phyloP scores from a whole-genome alignment of 352 stramenopile species.

The Phytophthora litchii region DNA sequence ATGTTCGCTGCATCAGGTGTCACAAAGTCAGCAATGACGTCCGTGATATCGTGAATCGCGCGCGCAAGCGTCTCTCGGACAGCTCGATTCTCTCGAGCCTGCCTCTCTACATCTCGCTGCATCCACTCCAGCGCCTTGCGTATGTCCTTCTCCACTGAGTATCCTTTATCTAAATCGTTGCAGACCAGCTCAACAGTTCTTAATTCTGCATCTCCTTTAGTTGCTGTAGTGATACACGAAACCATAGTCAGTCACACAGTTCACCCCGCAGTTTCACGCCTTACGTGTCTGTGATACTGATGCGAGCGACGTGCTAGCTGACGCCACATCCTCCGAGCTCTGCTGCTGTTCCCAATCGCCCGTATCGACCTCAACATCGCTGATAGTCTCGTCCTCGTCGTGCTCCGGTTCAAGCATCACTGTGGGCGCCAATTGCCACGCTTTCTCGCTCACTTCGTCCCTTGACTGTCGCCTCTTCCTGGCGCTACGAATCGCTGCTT shows the following conservation, averaged over 20 bases:
- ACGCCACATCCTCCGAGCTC: slow-evolving; percentile 3
- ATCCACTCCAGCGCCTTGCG: slow-evolving; percentile 48
- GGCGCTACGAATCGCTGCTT: slow-evolving; percentile 52
- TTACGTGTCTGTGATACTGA: slow-evolving; percentile 27
- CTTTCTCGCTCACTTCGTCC: slow-evolving; percentile 4
- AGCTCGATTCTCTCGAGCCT: slow-evolving; percentile 36
- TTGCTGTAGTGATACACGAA: slow-evolving; percentile 7
- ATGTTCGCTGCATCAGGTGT: slow-evolving; percentile 9
- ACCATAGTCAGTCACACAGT: slow-evolving; percentile 4
- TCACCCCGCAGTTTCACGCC: not conserved
- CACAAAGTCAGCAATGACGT: slow-evolving; percentile 31
- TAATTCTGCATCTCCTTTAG: not conserved
- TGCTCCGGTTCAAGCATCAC: slow-evolving; percentile 17
- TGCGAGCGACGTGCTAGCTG: slow-evolving; percentile 20
- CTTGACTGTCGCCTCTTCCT: slow-evolving; percentile 16
- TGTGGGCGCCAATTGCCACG: slow-evolving; percentile 24
- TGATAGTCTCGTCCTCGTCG: slow-evolving; percentile 1
- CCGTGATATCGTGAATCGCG: slow-evolving; percentile 37
- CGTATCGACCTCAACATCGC: not conserved
- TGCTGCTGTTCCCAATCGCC: slow-evolving; percentile 8
- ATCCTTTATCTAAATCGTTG: not conserved
- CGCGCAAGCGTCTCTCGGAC: slow-evolving; percentile 31
- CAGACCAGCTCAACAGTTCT: not conserved
- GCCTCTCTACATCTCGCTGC: slow-evolving; percentile 46
- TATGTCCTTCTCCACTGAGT: slow-evolving; percentile 28